These are phyloP conservation scores for Paecilomyces dactylethromorphus DNA, from an alignment of 2,329 filamentous ascomycete genomes.

Conservation along the genomic window DNA sequence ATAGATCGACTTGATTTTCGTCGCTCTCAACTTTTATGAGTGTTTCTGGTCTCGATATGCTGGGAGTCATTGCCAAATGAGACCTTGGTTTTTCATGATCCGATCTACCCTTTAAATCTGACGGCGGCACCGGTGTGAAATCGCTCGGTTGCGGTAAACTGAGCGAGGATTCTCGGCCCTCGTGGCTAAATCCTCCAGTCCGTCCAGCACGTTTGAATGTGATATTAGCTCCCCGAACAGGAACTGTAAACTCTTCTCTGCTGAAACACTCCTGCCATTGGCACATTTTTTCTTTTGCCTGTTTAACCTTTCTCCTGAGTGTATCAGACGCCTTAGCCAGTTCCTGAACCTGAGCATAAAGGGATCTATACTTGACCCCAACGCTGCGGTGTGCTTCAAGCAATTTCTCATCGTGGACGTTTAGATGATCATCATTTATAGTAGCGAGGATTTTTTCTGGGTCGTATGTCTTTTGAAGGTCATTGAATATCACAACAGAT, in stretches of 20 bases:
- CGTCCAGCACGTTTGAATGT: constrained; percentile 19
- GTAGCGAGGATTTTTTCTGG: constrained; percentile 15
- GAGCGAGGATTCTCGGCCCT: neutral
- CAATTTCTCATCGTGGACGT: constrained; percentile 3
- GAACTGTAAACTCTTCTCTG: constrained; percentile 22
- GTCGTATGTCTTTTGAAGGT: constrained; percentile 19
- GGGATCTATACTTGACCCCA: constrained; percentile 21
- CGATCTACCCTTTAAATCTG: neutral
- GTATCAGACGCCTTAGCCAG: constrained; percentile 19
- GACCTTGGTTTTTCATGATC: neutral
- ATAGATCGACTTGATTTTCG: neutral
- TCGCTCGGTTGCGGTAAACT: neutral
- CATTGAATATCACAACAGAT: constrained; percentile 6
- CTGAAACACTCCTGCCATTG: constrained; percentile 23
- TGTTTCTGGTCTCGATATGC: neutral
- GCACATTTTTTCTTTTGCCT: constrained; percentile 26
- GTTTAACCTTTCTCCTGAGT: constrained; percentile 23
- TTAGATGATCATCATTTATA: constrained; percentile 3
- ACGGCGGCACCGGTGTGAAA: neutral
- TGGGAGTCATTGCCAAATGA: neutral
- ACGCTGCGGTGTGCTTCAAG: constrained; percentile 13
- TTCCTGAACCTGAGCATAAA: constrained; percentile 24
- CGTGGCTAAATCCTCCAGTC: neutral
- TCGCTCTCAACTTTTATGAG: neutral
- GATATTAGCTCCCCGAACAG: constrained; percentile 18